Base-by-base conservation (phyloP, 2,329 filamentous ascomycete genomes). In the Penicillium sclerotigenum region DNA sequence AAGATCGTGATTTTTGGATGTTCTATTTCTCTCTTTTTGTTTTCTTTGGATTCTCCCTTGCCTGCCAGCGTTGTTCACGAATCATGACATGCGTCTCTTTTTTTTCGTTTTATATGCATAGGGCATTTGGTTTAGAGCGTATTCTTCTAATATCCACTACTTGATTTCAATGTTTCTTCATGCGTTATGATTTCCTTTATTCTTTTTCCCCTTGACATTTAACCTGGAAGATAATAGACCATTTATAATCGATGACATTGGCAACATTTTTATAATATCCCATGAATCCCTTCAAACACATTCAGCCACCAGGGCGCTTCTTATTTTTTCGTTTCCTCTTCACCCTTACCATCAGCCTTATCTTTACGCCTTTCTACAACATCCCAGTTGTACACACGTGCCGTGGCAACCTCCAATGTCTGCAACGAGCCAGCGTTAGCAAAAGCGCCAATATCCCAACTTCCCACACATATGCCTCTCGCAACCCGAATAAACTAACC, bases 371-470 rank as follows among this genome's bases (percentile, higher is more conserved):
- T 90, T 79, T 96, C 90, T 41, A 93, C 90, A 5, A 99, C 91
- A 69, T 99, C 94, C 93, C 94, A 97, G 75, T 99, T 99, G 76
- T 99, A 97, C n/a, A 99, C 92, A 62, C 94, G 83, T 22, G 94
- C 94, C 38, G 93, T 91, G 4, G 94, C 94, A 33, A 99, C 94
- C 75, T 99, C 94, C 80, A 99, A 87, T 0, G 92, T 97, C 90
- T 95, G 64, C n/a, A 40, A 34, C n/a, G n/a, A 33, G 28, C 49
- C 43, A 57, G 2, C 13, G 31, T 51, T 38, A 61, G 52, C 57
- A 42, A 38, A 16, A 38, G 18, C 41, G 4, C 14, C 26, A 47
- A 52, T 22, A 18, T 20, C 20, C 24, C 11, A 45, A 20, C 13
- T 14, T 24, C n/a, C 9, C 20, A 29, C 33, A 34, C 16, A 16